Percentiles rank a stretch among this genome's conserved stretches.
Evolutionary conservation across 768 basidiomycete species (phyloP).

Genomic region (Antrodiella citrinella): DNA sequence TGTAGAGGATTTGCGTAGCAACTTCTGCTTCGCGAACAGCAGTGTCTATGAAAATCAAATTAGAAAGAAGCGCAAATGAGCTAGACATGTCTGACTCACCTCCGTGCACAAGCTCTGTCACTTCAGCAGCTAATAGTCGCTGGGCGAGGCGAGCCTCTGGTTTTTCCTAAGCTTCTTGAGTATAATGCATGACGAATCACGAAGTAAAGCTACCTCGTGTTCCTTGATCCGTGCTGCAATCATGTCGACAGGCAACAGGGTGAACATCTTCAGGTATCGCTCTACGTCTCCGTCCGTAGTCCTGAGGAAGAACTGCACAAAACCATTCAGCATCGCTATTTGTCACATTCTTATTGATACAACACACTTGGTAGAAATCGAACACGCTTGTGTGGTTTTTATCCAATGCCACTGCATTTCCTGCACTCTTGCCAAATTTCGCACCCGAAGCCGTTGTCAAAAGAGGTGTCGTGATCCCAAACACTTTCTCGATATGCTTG

Average conservation of each 20-base stretch:
- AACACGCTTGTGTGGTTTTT: constrained; percentile 70
- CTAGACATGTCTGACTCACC: too few species aligned
- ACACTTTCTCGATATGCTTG: constrained; percentile 34
- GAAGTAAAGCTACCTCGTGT: constrained; percentile 42
- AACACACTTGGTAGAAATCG: constrained; percentile 89
- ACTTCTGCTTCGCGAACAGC: constrained; percentile 17
- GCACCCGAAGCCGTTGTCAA: constrained; percentile 83
- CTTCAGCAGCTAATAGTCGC: constrained; percentile 20
- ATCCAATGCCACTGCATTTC: constrained; percentile 93
- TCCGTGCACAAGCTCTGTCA: constrained; percentile 23
- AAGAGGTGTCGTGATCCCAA: constrained; percentile 89
- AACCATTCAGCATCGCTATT: too few species aligned
- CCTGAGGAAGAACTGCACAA: constrained; percentile 77
- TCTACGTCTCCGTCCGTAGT: constrained; percentile 75
- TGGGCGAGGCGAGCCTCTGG: constrained; percentile 20
- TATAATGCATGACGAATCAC: background rate
- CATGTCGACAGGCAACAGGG: constrained; percentile 53
- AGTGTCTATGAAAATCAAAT: constrained; percentile 7
- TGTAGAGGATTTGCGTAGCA: constrained; percentile 18
- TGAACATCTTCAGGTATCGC: constrained; percentile 75
- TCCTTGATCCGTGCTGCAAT: constrained; percentile 48
- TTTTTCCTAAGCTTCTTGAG: constrained; percentile 8
- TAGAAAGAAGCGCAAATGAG: background rate
- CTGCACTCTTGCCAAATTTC: constrained; percentile 96
- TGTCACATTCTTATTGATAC: too few species aligned